Base-by-base conservation (phyloP, 805 yeast genomes). In the Ogataea zsoltii region DNA sequence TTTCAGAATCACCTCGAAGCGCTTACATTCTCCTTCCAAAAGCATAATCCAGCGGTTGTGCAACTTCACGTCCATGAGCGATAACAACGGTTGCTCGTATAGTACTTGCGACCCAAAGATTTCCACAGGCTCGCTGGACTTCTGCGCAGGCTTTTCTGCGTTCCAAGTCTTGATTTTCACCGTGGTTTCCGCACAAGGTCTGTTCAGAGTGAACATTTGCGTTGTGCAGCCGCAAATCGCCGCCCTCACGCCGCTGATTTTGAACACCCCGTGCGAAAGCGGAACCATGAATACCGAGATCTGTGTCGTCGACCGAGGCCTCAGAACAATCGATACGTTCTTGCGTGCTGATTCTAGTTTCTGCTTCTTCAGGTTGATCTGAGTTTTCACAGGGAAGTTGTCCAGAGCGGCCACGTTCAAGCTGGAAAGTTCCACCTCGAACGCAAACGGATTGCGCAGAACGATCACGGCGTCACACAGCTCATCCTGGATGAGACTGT, bases 371-470 rank as follows among this genome's bases (percentile, higher is more conserved):
- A 51, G 18, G 41, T 55, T 58, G 14, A 56, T 19, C 15, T 51
- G 53, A 2, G 65, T 68, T 48, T 61, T 57, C 44, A 60, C 7
- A 6, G 63, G 49, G 14, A 67, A 60, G 6, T 49, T 42, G 18
- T 54, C 62, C 1, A 51, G 42, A 4, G 67, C 55, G 4, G 56
- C 52, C 2, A 84, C 64, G 31, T 66, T 56, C 3, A 85, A 58
- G 25, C 75, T 75, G 15, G 71, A 69, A 4, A 91, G 66, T 31
- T 79, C 82, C 12, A 91, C 67, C 33, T 84, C 88, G 62, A 88
- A 88, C 5, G 78, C 77, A 66, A 80, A 88, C 7, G 96, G 96
- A 60, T 92, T 92, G 58, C 85, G 90, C 7, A 91, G 57, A 3
- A 71, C 67, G 2, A 88, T 67, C 5, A 69, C 60, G 14, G 86